Evolutionary conservation across 768 basidiomycete species (phyloP).

Genomic region (Wakefieldia striispora): DNA sequence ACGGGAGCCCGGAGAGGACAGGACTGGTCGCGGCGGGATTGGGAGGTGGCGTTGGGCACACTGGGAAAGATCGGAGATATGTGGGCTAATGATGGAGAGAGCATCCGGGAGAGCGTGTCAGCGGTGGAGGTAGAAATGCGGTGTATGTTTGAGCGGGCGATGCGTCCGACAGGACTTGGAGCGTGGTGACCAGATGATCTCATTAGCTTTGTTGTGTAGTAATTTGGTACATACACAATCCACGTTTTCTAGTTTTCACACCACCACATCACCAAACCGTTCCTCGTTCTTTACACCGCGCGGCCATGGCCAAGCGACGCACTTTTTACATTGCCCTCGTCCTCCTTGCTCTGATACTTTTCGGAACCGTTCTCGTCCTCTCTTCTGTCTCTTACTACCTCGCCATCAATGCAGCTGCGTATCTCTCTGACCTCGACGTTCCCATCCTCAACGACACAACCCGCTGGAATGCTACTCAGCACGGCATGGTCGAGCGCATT

Average conservation of each 20-base stretch:
- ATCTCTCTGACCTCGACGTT: constrained; percentile 77
- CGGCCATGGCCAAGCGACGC: constrained; percentile 43
- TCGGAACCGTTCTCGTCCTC: constrained; percentile 89
- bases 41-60: constrained; percentile 51
- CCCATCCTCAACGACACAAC: constrained; percentile 51
- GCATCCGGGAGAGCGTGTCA: constrained; percentile 50
- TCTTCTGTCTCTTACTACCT: constrained; percentile 91
- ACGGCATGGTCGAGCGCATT: constrained; percentile 67
- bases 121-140: constrained; percentile 49
- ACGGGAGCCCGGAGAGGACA: constrained; percentile 66
- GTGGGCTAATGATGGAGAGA: constrained; percentile 55
- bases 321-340: constrained; percentile 46
- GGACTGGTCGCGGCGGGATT: constrained; percentile 71
- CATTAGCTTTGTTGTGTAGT: neutral
- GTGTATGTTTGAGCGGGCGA: constrained; percentile 44
- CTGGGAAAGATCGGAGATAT: constrained; percentile 46
- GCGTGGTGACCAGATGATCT: neutral
- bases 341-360: constrained; percentile 71
- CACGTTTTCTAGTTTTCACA: constrained; percentile 1
- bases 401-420: constrained; percentile 73
- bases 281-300: neutral
- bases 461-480: constrained; percentile 62
- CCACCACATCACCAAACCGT: too few species aligned
- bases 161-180: constrained; percentile 42
- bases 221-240: neutral